Evolutionary conservation across 129 eudicot genomes (phyloP).

Genomic region (Flaveria linearis): DNA sequence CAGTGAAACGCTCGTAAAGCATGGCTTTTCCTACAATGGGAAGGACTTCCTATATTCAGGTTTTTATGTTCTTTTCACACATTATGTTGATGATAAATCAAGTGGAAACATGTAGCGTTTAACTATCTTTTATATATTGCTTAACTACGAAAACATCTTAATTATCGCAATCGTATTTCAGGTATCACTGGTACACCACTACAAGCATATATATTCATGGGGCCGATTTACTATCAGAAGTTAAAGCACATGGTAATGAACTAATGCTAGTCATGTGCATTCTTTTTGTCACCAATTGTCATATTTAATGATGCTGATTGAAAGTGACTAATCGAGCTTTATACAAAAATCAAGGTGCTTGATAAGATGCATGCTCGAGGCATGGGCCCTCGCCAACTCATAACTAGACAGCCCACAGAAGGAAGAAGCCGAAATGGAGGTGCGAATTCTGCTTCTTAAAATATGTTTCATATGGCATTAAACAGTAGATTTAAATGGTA

Average conservation of each 20-base stretch:
- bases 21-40: constrained; percentile 85
- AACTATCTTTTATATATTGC: no score
- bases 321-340: constrained; percentile 12
- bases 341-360: constrained; percentile 46
- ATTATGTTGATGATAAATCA: constrained; percentile 8
- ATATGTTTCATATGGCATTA: not conserved
- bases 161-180: constrained; percentile 29
- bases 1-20: constrained; percentile 91
- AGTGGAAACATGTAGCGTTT: not conserved
- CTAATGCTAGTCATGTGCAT: not conserved
- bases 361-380: constrained; percentile 99
- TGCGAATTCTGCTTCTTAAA: constrained; percentile 14
- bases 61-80: constrained; percentile 24
- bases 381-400: constrained; percentile 75
- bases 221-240: constrained; percentile 96
- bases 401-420: constrained; percentile 92
- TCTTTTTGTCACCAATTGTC: not conserved
- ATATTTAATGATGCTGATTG: not conserved
- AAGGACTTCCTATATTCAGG: constrained; percentile 95
- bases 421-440: constrained; percentile 90
- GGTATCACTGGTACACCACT: constrained; percentile 86
- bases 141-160: no score
- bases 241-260: constrained; percentile 88
- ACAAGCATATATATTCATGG: constrained; percentile 93
- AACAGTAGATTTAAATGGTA: constrained; percentile 16